Evolutionary conservation across 2,329 filamentous ascomycete species (phyloP).

Genomic region (Epichloe sp.): DNA sequence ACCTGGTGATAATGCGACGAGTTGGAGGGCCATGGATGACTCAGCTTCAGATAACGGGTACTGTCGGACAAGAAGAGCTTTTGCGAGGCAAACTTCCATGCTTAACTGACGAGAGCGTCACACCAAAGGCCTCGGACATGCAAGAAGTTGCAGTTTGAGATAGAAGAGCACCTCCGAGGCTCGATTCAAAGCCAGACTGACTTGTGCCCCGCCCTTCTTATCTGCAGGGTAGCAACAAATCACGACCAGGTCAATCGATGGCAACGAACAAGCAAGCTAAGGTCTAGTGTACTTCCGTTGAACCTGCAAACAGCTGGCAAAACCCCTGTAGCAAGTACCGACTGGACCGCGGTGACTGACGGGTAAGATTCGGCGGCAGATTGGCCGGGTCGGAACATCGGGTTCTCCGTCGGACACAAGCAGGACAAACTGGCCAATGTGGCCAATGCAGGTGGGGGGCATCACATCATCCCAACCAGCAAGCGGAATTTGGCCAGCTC

Average conservation of each 20-base stretch:
- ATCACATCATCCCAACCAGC: not conserved
- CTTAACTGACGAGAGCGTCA: not conserved
- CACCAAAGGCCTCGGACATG: not conserved
- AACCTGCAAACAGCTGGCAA: too few species aligned
- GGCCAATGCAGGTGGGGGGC: not conserved
- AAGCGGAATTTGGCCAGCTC: slow-evolving; percentile 1
- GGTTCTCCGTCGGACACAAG: not conserved
- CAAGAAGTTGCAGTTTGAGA: too few species aligned
- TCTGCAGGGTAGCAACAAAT: too few species aligned
- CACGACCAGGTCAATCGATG: too few species aligned
- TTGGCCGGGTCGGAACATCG: not conserved
- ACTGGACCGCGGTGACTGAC: not conserved
- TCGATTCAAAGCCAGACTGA: too few species aligned
- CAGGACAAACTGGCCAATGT: not conserved
- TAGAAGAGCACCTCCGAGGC: too few species aligned
- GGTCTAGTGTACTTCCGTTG: too few species aligned
- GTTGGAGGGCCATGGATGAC: not conserved
- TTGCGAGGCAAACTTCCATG: not conserved
- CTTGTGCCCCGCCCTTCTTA: too few species aligned
- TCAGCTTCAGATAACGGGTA: not conserved
- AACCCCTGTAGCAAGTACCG: too few species aligned
- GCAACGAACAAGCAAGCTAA: too few species aligned
- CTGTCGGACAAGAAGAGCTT: not conserved
- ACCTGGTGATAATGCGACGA: too few species aligned
- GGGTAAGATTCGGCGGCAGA: not conserved